phyloP scores from a whole-genome alignment of 2,329 filamentous ascomycete genomes.

The Phialemonium atrogriseum region DNA sequence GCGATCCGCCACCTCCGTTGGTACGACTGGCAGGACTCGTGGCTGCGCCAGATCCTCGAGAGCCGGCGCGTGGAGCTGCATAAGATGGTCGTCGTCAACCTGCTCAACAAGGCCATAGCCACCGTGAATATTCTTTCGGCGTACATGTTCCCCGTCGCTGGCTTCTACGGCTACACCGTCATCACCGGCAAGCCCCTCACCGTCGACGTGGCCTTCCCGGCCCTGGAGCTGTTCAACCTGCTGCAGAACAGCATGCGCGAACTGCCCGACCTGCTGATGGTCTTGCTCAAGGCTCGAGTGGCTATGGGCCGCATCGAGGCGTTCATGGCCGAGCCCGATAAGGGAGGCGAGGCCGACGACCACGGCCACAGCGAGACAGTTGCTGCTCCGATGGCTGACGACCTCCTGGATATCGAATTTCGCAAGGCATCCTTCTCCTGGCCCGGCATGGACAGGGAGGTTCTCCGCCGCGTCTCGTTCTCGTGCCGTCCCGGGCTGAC shows the following conservation, averaged over 20 bases:
- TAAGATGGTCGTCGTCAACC: conserved; percentile 52
- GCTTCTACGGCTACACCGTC: conserved; percentile 74
- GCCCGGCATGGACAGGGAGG: conserved; percentile 55
- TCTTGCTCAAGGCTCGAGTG: conserved; percentile 73
- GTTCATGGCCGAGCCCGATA: conserved; percentile 82
- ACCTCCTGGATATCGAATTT: conserved; percentile 43
- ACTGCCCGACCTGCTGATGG: conserved; percentile 66
- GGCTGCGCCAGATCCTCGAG: conserved; percentile 62
- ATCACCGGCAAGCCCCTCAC: conserved; percentile 59
- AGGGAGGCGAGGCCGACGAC: conserved; percentile 41
- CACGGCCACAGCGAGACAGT: conserved; percentile 11
- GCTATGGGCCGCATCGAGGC: conserved; percentile 73
- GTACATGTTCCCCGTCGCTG: conserved; percentile 69
- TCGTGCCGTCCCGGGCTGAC: conserved; percentile 42
- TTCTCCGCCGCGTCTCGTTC: conserved; percentile 38
- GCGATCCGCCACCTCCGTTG: conserved; percentile 72
- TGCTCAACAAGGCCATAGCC: conserved; percentile 55
- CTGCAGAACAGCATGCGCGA: conserved; percentile 67
- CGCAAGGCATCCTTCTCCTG: conserved; percentile 66
- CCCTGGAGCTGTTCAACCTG: conserved; percentile 71
- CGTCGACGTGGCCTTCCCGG: conserved; percentile 80
- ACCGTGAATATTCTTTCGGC: conserved; percentile 65
- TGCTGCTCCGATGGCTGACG: conserved; percentile 2
- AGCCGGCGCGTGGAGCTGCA: conserved; percentile 60
- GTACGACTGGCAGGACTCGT: conserved; percentile 75